Conservation (phyloP, 2,329 filamentous ascomycete species). For the Didymella glomerata region DNA sequence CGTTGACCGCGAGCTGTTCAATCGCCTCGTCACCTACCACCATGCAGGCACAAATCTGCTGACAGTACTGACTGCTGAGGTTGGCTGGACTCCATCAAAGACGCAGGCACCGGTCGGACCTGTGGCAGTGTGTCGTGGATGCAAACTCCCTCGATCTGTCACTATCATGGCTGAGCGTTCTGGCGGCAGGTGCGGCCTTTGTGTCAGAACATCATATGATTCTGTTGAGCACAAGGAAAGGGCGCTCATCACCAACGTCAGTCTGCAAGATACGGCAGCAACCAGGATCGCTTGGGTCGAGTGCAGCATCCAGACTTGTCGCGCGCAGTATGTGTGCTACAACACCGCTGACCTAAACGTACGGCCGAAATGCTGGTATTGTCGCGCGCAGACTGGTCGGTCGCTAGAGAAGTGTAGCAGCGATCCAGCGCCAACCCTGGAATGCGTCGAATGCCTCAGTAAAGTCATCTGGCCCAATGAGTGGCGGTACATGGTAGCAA, state of each 20-base stretch:
- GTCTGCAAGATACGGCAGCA: conserved; percentile 38
- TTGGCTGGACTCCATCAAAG: conserved; percentile 60
- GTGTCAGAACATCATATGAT: conserved; percentile 33
- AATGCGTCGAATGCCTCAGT: conserved; percentile 58
- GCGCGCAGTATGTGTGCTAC: conserved; percentile 63
- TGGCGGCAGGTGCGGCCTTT: conserved; percentile 55
- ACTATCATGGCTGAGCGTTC: conserved; percentile 56
- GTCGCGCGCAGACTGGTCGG: conserved; percentile 43
- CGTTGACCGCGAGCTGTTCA: conserved; percentile 55
- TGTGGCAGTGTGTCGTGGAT: conserved; percentile 53
- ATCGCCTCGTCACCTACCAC: conserved; percentile 58
- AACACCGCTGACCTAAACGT: conserved; percentile 53
- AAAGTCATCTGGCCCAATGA: conserved; percentile 58
- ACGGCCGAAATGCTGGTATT: conserved; percentile 61
- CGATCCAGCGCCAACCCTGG: conserved; percentile 52
- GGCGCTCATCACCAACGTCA: conserved; percentile 38
- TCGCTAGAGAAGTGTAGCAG: conserved; percentile 7
- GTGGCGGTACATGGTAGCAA: conserved; percentile 47
- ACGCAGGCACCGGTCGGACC: conserved; percentile 56
- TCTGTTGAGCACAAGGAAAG: conserved; percentile 33
- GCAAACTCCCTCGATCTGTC: conserved; percentile 59
- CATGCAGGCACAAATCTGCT: conserved; percentile 57
- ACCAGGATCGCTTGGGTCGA: conserved; percentile 58
- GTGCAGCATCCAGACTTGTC: conserved; percentile 55
- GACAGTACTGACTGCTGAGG: conserved; percentile 54